Percentiles rank a stretch among this genome's conserved stretches.
Evolutionary conservation across 306 rosid species (phyloP).

Genomic region (Dicorynia guianensis): DNA sequence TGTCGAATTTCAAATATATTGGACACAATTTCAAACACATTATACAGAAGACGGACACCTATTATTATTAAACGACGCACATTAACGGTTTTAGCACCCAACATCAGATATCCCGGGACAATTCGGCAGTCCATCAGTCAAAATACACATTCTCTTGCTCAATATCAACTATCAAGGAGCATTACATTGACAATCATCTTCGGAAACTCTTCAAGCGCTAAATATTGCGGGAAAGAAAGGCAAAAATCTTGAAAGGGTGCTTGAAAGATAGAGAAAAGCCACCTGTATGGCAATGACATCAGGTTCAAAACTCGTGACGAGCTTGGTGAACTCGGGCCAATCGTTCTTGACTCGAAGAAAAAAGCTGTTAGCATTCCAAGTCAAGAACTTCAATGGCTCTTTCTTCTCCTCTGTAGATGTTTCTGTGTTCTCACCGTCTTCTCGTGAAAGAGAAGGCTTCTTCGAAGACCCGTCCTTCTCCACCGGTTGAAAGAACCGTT

Average conservation of each 20-base stretch:
- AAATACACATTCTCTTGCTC: slow-evolving; percentile 5
- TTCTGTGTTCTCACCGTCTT: slow-evolving; percentile 33
- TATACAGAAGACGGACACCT: neutral
- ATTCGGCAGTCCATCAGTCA: neutral
- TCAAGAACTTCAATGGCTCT: slow-evolving; percentile 81
- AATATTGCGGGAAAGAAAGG: neutral
- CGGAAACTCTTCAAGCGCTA: neutral
- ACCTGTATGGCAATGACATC: slow-evolving; percentile 91
- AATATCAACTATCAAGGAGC: neutral
- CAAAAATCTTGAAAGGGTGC: neutral
- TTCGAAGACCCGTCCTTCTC: slow-evolving; percentile 76
- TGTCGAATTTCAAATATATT: slow-evolving; percentile 2
- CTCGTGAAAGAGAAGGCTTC: slow-evolving; percentile 57
- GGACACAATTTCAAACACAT: neutral
- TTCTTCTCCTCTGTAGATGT: slow-evolving; percentile 47
- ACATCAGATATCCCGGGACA: neutral
- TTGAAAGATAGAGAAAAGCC: slow-evolving; percentile 1
- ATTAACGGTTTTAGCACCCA: slow-evolving; percentile 22
- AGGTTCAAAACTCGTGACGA: slow-evolving; percentile 73
- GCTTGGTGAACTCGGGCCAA: slow-evolving; percentile 70
- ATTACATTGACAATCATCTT: neutral
- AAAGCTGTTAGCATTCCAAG: slow-evolving; percentile 98
- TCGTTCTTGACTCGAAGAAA: slow-evolving; percentile 84
- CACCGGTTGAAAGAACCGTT: slow-evolving; percentile 78
- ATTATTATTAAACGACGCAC: neutral